Percentiles rank a stretch among this genome's conserved stretches.
Conservation (phyloP, 2,329 filamentous ascomycete genomes). For the Trichophyton verrucosum region DNA sequence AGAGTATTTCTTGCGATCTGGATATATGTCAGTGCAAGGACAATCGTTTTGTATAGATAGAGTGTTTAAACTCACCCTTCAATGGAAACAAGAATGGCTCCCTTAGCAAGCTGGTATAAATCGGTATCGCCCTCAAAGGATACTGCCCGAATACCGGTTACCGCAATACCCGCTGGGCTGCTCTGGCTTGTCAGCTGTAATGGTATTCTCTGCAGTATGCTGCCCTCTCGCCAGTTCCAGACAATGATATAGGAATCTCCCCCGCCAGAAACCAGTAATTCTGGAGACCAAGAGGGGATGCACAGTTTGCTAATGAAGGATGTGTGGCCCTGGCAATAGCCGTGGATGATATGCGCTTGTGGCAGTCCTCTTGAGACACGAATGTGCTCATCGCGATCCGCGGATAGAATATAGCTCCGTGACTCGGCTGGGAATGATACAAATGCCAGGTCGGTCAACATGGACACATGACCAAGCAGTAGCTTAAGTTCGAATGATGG, state of each 20-base stretch:
- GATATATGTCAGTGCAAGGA: constrained; percentile 15
- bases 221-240: constrained; percentile 61
- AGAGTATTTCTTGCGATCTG: constrained; percentile 55
- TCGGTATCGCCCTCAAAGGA: constrained; percentile 17
- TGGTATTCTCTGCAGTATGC: constrained; percentile 22
- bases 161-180: constrained; percentile 26
- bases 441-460: constrained; percentile 65
- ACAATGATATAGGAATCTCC: constrained; percentile 67
- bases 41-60: background rate
- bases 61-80: constrained; percentile 42
- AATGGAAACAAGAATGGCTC: constrained; percentile 39
- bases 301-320: constrained; percentile 72
- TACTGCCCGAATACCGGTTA: constrained; percentile 41
- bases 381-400: constrained; percentile 71
- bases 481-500: constrained; percentile 60
- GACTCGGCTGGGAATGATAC: constrained; percentile 35
- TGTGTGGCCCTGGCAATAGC: constrained; percentile 76
- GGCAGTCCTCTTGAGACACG: constrained; percentile 69
- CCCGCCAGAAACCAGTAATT: constrained; percentile 71
- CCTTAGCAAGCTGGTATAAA: constrained; percentile 8
- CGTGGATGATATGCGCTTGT: constrained; percentile 78
- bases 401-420: constrained; percentile 52
- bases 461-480: constrained; percentile 84
- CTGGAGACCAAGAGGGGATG: constrained; percentile 43
- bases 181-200: constrained; percentile 10